Evolutionary conservation across 2,329 filamentous ascomycete species (phyloP), one percentile per base, ranked within the genome.

Genomic region (Trichoderma asperellum): DNA sequence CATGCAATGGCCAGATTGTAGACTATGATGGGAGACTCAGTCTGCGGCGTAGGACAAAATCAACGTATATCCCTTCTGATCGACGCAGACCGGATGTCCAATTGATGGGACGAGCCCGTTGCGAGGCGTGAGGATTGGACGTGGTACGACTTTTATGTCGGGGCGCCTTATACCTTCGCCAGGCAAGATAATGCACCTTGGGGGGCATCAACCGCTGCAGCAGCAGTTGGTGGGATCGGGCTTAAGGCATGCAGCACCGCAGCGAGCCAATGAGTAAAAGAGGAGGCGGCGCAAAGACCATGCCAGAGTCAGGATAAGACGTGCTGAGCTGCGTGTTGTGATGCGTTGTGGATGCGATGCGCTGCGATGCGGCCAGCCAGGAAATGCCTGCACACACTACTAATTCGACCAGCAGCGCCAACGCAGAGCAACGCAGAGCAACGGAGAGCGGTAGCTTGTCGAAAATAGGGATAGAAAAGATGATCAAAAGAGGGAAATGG

Each of bases 321-420:
- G 43, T 49, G 47, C 47, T 49, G 47, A 12, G 43, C 16, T n/a
- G 40, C n/a, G 60, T 37, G 32, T 35, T 52, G 32, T 53, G 60
- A 53, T 52, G 59, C 59, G 59, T 43, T n/a, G 40, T 43, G 40
- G 40, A 43, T 43, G 40, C 37, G 61, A 32, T 37, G 52, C 40
- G 27, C 27, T 49, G 43, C 61, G 52, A 47, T 34, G 59, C 59
- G 40, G 59, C 59, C 32, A 21, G 29, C 60, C 60, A 63, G 52
- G 32, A 27, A 32, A 24, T 47, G 43, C 60, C 49, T 53, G 61
- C 47, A 40, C 35, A 47, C 32, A 37, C 21, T 24, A 43, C n/a
- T 24, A 24, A 49, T 49, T 10, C 47, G 24, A 12, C 47, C 47
- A n/a, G 47, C 47, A 49, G 47, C 47, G 47, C 47, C 47, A 49